Evolutionary conservation across 1,284 basidiomycete genomes (phyloP).

Genomic region (Sanghuangporus baumii): DNA sequence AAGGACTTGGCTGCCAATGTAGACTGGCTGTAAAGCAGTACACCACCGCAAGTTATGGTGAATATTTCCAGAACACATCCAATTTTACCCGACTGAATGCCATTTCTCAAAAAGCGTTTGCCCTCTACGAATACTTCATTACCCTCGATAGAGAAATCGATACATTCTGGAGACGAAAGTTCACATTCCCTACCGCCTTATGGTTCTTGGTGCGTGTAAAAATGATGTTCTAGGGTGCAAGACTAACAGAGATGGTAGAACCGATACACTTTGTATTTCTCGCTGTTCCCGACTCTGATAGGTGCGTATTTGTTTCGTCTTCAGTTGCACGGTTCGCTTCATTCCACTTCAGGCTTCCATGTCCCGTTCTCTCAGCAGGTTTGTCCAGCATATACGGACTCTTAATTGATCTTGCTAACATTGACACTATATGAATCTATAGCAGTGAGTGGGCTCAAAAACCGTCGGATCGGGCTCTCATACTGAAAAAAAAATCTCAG

Average conservation of each 20-base stretch:
- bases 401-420: neutral
- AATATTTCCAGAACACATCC: neutral
- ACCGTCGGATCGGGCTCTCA: neutral
- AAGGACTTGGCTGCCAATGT: neutral
- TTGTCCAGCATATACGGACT: neutral
- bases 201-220: conserved; percentile 12
- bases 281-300: conserved; percentile 4
- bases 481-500: neutral
- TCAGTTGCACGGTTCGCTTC: neutral
- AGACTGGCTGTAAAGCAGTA: conserved; percentile 10
- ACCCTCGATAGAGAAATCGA: conserved; percentile 14
- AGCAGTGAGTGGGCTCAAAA: conserved; percentile 8
- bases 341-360: neutral
- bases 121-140: conserved; percentile 16
- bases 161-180: conserved; percentile 13
- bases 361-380: conserved; percentile 2
- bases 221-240: neutral
- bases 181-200: conserved; percentile 10
- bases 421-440: neutral
- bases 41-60: conserved; percentile 7
- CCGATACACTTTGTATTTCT: conserved; percentile 7
- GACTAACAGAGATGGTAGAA: neutral
- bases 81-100: neutral
- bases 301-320: conserved; percentile 2
- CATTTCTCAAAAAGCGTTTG: neutral